Base-by-base conservation (phyloP, 441 rosid genomes). In the Erysimum cheiri region DNA sequence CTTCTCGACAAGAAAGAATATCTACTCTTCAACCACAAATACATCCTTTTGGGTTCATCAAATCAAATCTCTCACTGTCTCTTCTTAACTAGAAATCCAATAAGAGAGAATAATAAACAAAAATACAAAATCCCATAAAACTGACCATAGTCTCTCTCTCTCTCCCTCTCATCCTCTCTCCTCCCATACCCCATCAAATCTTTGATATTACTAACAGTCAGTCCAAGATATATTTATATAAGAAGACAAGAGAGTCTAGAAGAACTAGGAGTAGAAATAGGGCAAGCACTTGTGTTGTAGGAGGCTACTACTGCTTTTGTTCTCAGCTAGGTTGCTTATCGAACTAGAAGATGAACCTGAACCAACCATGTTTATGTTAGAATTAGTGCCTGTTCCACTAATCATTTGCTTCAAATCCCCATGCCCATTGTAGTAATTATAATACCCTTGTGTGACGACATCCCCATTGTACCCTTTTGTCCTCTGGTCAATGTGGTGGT, bases 151-250 rank as follows among this genome's bases (percentile, higher is more conserved):
- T 75, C 61, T 40, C 66, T 74, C 74, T 60, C 77, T 74, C 69
- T 73, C 64, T 50, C 57, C 67, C 19, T 67, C 66, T 37, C 60
- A 19, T 32, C 43, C 77, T 59, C 69, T 62, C 48, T 69, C 74
- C 55, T 69, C 71, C 92, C 92, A 80, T 82, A 84, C 90, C 88
- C 87, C 89, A 78, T 83, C 95, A 84, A 80, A 85, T 87, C 91
- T 77, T 83, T 81, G 89, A 85, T 83, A 67, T 82, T 84, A 78
- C 85, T 80, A 77, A 77, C 82, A 78, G 82, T 76, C 87, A 86
- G 87, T 76, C 64, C 70, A 73, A 68, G 32, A 71, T 64, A 64
- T 74, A 67, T 74, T 67, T 67, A 68, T 74, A 74, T 74, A 58
- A 71, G 62, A 76, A 64, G 72, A 71, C 63, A 71, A 64, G 57